Evolutionary conservation across 805 yeast species (phyloP), one percentile per base, ranked within the genome.

Genomic region (Lipomyces yamadae): DNA sequence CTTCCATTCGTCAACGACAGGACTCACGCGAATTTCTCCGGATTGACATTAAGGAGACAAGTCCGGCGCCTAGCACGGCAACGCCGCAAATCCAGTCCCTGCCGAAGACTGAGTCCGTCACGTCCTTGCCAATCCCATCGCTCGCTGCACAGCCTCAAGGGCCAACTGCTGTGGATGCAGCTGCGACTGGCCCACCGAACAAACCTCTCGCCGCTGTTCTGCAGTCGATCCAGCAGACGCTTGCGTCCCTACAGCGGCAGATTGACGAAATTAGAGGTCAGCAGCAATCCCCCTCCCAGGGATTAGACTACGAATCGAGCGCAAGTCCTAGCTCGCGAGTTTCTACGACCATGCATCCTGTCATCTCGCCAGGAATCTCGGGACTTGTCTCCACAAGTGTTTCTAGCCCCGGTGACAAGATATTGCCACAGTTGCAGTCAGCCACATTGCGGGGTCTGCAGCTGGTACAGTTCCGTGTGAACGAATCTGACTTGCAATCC

Each of bases 191-290:
- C 48, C 10, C 48, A 42, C 7, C 61, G 4, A 55, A 24, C 42
- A 54, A 54, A 29, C 18, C 63, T 18, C 50, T 62, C n/a, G 1
- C 68, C 1, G 54, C 11, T 7, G 58, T 54, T 7, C 53, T 67
- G 3, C n/a, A n/a, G 8, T 33, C 63, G n/a, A 61, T 67, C 45
- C 65, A 65, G 30, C 32, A 53, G 39, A 58, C 67, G 2, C 61
- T 67, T 4, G 55, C 52, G 3, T 64, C 68, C 11, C 62, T 68
- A 29, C 70, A 68, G 55, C 60, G 56, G 56, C 70, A 68, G 42
- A 60, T 68, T 15, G 55, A 68, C 55, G 67, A 62, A 11, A 10
- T 68, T 15, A 18, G 48, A 2, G 48, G 6, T 42, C 48, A 42
- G 56, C 37, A 54, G 39, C n/a, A 35, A 42, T 42, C 32, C 33